These are phyloP conservation scores for Phytopythium aichiense DNA, from an alignment of 352 stramenopile genomes.

Conservation along the genomic window DNA sequence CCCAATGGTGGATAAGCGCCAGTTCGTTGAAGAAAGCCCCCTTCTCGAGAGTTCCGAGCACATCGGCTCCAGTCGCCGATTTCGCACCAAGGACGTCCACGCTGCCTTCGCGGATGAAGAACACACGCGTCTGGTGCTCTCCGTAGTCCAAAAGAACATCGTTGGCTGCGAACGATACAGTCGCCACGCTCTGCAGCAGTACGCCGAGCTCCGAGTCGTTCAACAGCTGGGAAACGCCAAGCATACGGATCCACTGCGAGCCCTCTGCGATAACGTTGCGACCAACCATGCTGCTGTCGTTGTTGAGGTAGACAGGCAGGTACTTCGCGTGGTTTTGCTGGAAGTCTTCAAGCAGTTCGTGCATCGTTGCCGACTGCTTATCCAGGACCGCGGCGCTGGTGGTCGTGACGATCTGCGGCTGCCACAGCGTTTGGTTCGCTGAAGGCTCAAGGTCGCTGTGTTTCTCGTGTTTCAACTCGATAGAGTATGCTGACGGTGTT, in stretches of 20 bases:
- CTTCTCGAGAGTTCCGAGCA: constrained; percentile 22
- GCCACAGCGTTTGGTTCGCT: constrained; percentile 11
- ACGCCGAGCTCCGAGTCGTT: constrained; percentile 3
- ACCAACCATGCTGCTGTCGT: constrained; percentile 8
- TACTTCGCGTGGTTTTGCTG: constrained; percentile 17
- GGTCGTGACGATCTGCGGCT: constrained; percentile 21
- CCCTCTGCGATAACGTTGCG: background rate
- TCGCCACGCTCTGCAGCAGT: constrained; percentile 13
- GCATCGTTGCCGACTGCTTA: constrained; percentile 40
- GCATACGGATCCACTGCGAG: constrained; percentile 17
- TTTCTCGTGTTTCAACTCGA: constrained; percentile 28
- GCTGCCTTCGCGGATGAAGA: constrained; percentile 39
- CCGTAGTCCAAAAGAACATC: constrained; percentile 40
- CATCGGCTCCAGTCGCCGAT: constrained; percentile 33
- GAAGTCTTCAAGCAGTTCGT: constrained; percentile 20
- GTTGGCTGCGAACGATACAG: constrained; percentile 11
- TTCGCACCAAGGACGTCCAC: constrained; percentile 40
- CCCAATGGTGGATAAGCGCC: constrained; percentile 45
- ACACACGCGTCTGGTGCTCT: constrained; percentile 32
- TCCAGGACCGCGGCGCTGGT: constrained; percentile 43
- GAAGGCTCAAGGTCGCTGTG: background rate
- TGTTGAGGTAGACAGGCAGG: constrained; percentile 47
- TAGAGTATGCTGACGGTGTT: constrained; percentile 10
- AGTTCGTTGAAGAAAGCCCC: constrained; percentile 49
- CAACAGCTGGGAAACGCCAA: constrained; percentile 11